Percentiles rank a stretch among this genome's conserved stretches.
Evolutionary conservation across 2,329 filamentous ascomycete species (phyloP).

Genomic region (Aureobasidium sp.): DNA sequence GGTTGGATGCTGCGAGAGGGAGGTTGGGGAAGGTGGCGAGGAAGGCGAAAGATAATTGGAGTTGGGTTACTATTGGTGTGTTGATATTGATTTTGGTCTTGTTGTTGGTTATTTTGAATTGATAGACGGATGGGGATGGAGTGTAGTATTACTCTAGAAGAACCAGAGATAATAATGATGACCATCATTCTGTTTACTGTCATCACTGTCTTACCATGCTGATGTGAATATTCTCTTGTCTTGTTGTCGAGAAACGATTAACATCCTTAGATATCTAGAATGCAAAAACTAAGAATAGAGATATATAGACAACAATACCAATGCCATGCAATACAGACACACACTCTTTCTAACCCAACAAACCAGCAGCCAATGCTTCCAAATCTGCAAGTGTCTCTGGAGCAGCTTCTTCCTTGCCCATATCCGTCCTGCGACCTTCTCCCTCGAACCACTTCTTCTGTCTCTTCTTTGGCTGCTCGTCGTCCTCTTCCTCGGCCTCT

Average conservation of each 20-base stretch:
- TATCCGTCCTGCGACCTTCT: constrained; percentile 54
- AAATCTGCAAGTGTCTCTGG: constrained; percentile 84
- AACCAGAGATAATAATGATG: too few relatives aligned
- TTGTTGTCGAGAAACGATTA: too few relatives aligned
- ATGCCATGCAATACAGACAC: too few relatives aligned
- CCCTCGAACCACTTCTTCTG: constrained; percentile 83
- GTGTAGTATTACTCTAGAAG: too few relatives aligned
- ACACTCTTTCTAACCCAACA: constrained; percentile 59
- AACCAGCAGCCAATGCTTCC: constrained; percentile 77
- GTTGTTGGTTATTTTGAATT: constrained; percentile 59
- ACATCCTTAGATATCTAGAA: too few relatives aligned
- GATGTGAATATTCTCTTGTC: too few relatives aligned
- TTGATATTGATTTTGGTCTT: constrained; percentile 86
- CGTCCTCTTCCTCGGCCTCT: constrained; percentile 43
- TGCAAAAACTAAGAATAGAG: too few relatives aligned
- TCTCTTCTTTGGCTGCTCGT: constrained; percentile 64
- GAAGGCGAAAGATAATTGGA: constrained; percentile 86
- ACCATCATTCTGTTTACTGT: too few relatives aligned
- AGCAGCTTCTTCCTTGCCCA: constrained; percentile 65
- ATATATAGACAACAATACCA: too few relatives aligned
- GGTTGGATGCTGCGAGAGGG: constrained; percentile 78
- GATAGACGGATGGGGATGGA: too few relatives aligned
- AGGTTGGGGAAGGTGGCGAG: constrained; percentile 76
- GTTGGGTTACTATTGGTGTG: constrained; percentile 82
- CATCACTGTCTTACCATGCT: too few relatives aligned